Base-by-base conservation (phyloP, 768 basidiomycete genomes). In the Pisolithus microcarpus region DNA sequence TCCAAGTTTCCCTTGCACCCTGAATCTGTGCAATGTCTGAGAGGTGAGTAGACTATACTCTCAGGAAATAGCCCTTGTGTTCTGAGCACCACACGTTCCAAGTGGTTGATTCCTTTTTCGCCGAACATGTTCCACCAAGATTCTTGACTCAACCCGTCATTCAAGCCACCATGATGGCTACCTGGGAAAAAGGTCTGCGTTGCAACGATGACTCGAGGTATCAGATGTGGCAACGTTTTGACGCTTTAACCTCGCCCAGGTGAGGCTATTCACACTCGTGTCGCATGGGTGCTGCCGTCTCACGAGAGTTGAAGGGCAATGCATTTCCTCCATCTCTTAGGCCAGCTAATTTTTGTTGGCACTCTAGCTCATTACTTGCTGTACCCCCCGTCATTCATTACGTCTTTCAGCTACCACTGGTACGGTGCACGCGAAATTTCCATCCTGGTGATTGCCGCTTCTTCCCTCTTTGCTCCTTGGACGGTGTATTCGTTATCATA, bases 211-310 rank as follows among this genome's bases (percentile, higher is more conserved):
- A 18, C 43, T 6, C 45, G 28, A 21, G 45, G 42, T 46, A 36
- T 50, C 23, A 16, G 50, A 42, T 52, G 49, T 50, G 58, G 30
- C 56, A 51, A 37, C 65, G 65, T 11, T 68, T 73, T 39, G 72
- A 76, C 50, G 58, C 61, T n/a, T 49, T 71, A 18, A 66, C 68
- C 43, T 75, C 75, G 11, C 79, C 79, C 18, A 65, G 77, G 79
- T 80, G 46, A 57, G 69, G 52, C 26, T 26, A 16, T 43, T 15
- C 38, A 45, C 15, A 7, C 28, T 30, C 28, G 7, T 7, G 28
- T 47, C 26, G 39, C 11, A 16, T 38, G 13, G 11, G 19, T 47
- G 7, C 23, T 16, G 36, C 16, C 28, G 18, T 49, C 44, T 46
- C 43, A 43, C 43, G 13, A 24, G n/a, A 43, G 23, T 43, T 15